Conservation (phyloP, 495 filamentous ascomycete genomes). For the Aspergillus cristatus region DNA sequence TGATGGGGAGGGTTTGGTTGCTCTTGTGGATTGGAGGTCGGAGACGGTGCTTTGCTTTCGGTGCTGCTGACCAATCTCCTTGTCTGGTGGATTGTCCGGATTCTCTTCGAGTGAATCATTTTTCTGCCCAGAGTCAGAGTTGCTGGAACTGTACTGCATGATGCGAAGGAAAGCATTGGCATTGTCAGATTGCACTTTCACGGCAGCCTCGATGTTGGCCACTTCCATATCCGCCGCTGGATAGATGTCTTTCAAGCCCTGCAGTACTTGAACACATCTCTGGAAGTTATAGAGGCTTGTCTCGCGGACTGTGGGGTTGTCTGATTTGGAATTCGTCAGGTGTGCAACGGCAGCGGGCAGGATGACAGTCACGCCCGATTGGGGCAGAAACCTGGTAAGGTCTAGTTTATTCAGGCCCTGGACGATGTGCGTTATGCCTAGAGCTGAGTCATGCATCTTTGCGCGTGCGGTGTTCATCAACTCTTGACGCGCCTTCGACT, state of each 20-base stretch:
- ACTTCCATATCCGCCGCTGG: slow-evolving; percentile 73
- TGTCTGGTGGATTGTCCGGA: background rate
- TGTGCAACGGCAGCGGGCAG: slow-evolving; percentile 83
- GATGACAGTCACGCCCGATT: slow-evolving; percentile 77
- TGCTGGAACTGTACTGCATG: slow-evolving; percentile 18
- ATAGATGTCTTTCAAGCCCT: slow-evolving; percentile 69
- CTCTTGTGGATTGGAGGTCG: background rate
- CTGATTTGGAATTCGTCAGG: slow-evolving; percentile 71
- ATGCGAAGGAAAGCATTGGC: slow-evolving; percentile 26
- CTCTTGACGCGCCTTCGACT: slow-evolving; percentile 30
- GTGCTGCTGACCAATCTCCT: no score
- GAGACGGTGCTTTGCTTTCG: slow-evolving; percentile 12
- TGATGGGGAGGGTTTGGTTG: background rate
- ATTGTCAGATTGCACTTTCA: slow-evolving; percentile 40
- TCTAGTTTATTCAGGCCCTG: slow-evolving; percentile 56
- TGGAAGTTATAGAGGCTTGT: slow-evolving; percentile 63
- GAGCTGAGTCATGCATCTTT: slow-evolving; percentile 66
- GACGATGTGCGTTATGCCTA: slow-evolving; percentile 67
- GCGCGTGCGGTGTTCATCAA: slow-evolving; percentile 47
- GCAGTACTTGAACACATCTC: slow-evolving; percentile 70
- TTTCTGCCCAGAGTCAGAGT: no score
- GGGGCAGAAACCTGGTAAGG: slow-evolving; percentile 68
- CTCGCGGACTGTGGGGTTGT: slow-evolving; percentile 53
- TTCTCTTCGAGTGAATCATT: no score
- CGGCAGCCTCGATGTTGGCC: slow-evolving; percentile 71